These are phyloP conservation scores for Cutaneotrichosporon cutaneum DNA, from an alignment of 1,284 basidiomycete species.

Conservation along the genomic window DNA sequence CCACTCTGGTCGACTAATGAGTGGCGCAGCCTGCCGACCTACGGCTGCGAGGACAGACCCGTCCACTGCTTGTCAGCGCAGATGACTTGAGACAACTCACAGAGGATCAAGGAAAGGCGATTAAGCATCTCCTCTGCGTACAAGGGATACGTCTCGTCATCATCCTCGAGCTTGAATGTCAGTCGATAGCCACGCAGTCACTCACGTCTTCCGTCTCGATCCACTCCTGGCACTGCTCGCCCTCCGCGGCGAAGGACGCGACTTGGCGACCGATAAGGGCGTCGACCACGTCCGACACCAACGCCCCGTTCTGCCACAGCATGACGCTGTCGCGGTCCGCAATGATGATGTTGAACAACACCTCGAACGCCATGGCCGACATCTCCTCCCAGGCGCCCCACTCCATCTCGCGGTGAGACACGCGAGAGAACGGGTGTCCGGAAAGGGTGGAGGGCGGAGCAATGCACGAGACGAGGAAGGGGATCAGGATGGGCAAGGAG, in stretches of 20 bases:
- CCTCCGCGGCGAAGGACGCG: constrained; percentile 38
- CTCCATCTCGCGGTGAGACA: constrained; percentile 32
- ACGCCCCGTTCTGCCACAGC: constrained; percentile 33
- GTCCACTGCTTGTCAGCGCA: constrained; percentile 52
- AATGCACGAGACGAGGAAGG: constrained; percentile 58
- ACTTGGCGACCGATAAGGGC: constrained; percentile 40
- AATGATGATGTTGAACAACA: constrained; percentile 42
- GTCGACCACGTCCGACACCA: constrained; percentile 35
- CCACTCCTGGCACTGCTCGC: constrained; percentile 64
- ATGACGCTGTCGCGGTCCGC: constrained; percentile 29
- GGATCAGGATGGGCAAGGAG: constrained; percentile 65
- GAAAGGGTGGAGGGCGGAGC: constrained; percentile 32
- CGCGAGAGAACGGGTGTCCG: constrained; percentile 33
- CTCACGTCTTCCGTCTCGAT: constrained; percentile 66
- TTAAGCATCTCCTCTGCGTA: constrained; percentile 76
- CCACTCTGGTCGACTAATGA: constrained; percentile 72
- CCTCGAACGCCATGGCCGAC: constrained; percentile 54
- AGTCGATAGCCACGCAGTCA: constrained; percentile 16
- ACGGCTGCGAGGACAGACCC: constrained; percentile 68
- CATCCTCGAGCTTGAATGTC: constrained; percentile 59
- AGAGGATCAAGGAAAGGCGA: constrained; percentile 69
- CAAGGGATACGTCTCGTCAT: constrained; percentile 70
- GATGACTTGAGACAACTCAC: constrained; percentile 35
- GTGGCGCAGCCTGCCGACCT: constrained; percentile 72
- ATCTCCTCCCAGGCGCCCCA: constrained; percentile 77